phyloP scores from a whole-genome alignment of 495 filamentous ascomycete species.

The Rostrohypoxylon terebratum region DNA sequence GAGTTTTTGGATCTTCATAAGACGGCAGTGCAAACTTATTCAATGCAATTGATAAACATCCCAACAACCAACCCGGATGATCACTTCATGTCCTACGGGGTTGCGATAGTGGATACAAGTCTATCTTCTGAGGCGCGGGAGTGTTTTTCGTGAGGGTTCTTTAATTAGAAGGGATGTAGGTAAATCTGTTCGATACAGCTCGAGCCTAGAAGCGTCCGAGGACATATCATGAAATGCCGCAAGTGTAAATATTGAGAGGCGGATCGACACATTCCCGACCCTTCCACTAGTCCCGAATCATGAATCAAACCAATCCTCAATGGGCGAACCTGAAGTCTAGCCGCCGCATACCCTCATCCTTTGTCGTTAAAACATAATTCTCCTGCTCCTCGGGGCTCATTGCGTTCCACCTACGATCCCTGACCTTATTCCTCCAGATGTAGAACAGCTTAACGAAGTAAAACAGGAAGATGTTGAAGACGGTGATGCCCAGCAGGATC shows the following conservation, averaged over 20 bases:
- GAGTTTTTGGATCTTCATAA: background rate
- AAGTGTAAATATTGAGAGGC: background rate
- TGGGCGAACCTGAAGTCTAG: constrained; percentile 40
- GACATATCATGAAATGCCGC: background rate
- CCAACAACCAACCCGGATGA: background rate
- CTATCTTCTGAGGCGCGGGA: background rate
- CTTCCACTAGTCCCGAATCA: background rate
- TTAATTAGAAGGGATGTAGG: background rate
- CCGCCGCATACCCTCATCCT: constrained; percentile 42
- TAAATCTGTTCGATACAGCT: background rate
- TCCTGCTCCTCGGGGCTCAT: constrained; percentile 54
- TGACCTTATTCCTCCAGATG: constrained; percentile 52
- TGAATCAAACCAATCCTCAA: background rate
- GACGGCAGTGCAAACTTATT: background rate
- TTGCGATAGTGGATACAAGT: background rate
- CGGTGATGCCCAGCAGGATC: constrained; percentile 57
- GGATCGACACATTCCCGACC: constrained; percentile 3
- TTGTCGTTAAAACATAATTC: constrained; percentile 45
- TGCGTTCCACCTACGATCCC: constrained; percentile 53
- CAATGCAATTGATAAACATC: background rate
- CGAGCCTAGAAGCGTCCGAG: background rate
- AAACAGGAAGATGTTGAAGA: constrained; percentile 55
- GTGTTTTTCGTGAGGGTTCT: background rate
- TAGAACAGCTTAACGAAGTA: constrained; percentile 56
- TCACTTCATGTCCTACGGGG: background rate